These are phyloP conservation scores for Amphichorda felina DNA, from an alignment of 2,329 filamentous ascomycete species.

Conservation along the genomic window DNA sequence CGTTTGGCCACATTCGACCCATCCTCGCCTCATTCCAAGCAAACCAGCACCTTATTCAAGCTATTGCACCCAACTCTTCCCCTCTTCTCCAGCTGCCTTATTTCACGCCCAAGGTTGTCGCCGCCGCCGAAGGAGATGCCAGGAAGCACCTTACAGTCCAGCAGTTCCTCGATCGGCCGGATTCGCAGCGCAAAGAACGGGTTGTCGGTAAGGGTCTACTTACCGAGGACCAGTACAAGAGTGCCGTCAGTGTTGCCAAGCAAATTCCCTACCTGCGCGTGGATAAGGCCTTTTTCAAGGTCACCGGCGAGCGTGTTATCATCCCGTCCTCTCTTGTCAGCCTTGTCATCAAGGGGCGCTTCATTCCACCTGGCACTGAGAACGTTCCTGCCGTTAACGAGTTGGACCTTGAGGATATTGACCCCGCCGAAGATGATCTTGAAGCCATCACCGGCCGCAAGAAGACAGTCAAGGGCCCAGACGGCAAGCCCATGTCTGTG, in stretches of 20 bases:
- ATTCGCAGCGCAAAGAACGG: slow-evolving; percentile 58
- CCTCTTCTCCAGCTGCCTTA: slow-evolving; percentile 87
- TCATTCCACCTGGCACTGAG: slow-evolving; percentile 75
- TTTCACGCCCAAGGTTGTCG: slow-evolving; percentile 57
- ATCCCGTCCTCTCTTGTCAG: slow-evolving; percentile 88
- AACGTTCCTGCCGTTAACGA: slow-evolving; percentile 65
- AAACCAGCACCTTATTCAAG: slow-evolving; percentile 83
- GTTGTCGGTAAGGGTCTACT: slow-evolving; percentile 62
- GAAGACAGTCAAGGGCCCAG: slow-evolving; percentile 49
- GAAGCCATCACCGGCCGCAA: slow-evolving; percentile 73
- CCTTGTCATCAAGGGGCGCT: slow-evolving; percentile 87
- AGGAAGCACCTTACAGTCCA: slow-evolving; percentile 71
- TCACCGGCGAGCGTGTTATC: slow-evolving; percentile 79
- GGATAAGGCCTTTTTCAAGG: slow-evolving; percentile 96
- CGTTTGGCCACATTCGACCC: slow-evolving; percentile 73
- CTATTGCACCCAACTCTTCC: slow-evolving; percentile 69
- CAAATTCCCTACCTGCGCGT: slow-evolving; percentile 78
- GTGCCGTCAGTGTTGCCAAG: slow-evolving; percentile 63
- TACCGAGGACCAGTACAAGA: slow-evolving; percentile 62
- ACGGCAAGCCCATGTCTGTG: slow-evolving; percentile 43
- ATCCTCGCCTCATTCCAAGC: slow-evolving; percentile 73
- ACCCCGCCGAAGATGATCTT: slow-evolving; percentile 85
- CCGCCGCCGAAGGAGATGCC: slow-evolving; percentile 61
- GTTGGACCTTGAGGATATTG: slow-evolving; percentile 74
- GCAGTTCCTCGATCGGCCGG: slow-evolving; percentile 76